Evolutionary conservation across 768 basidiomycete species (phyloP).

Genomic region (Boletellus sp.): DNA sequence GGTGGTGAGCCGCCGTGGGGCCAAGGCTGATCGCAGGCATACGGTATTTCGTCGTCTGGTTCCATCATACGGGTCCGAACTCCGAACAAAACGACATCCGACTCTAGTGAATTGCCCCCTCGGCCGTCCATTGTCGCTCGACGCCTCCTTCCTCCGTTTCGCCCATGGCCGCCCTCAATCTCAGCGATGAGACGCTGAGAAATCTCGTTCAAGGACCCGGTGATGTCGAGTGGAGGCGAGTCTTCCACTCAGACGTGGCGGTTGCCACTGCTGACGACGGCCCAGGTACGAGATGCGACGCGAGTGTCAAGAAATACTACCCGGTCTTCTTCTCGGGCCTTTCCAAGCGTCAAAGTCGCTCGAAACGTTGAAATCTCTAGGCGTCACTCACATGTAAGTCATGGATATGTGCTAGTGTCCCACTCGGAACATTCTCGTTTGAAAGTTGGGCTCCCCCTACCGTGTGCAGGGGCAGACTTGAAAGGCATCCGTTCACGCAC

Average conservation of each 20-base stretch:
- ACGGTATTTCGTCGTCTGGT: conserved; percentile 61
- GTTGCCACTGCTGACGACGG: conserved; percentile 10
- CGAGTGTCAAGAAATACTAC: conserved; percentile 90
- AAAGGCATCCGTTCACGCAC: not conserved
- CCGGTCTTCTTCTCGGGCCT: conserved; percentile 78
- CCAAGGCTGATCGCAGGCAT: conserved; percentile 22
- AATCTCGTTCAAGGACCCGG: conserved; percentile 73
- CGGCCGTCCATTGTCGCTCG: not conserved
- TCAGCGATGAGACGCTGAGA: conserved; percentile 42
- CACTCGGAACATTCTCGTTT: not conserved
- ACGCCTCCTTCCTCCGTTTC: not conserved
- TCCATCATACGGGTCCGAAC: conserved; percentile 39
- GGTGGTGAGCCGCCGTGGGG: conserved; percentile 6
- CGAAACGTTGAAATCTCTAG: conserved; percentile 57
- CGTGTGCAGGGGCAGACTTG: not conserved
- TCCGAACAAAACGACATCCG: conserved; percentile 24
- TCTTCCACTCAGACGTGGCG: conserved; percentile 4
- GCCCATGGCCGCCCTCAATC: conserved; percentile 21
- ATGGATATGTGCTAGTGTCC: not conserved
- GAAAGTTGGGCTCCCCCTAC: not conserved
- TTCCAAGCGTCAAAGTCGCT: conserved; percentile 86
- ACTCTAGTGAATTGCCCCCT: conserved; percentile 6
- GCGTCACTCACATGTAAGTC: conserved; percentile 78
- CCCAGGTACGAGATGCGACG: conserved; percentile 89
- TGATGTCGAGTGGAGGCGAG: conserved; percentile 82